Evolutionary conservation across 2,329 filamentous ascomycete genomes (phyloP).

Genomic region (Raffaelea albimanens): DNA sequence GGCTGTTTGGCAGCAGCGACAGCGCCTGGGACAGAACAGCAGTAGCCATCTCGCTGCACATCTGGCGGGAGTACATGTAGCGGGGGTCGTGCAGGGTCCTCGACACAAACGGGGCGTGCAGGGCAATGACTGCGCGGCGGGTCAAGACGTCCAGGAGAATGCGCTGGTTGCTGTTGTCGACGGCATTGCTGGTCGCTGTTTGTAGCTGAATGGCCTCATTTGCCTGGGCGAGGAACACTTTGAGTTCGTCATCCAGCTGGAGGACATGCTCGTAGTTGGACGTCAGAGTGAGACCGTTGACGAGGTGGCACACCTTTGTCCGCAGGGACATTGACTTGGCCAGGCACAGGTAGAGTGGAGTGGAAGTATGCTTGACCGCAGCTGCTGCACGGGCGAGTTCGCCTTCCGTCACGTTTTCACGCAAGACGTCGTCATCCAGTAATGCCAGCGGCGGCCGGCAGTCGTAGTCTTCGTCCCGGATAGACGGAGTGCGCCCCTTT

Average conservation of each 20-base stretch:
- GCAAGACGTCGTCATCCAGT: conserved; percentile 35
- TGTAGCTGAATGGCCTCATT: neutral
- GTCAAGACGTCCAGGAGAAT: neutral
- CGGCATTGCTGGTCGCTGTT: too few relatives aligned
- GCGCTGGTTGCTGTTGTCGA: too few relatives aligned
- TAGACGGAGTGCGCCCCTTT: conserved; percentile 32
- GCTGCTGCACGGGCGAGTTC: neutral
- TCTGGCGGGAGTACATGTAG: neutral
- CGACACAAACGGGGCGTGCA: neutral
- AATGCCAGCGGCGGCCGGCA: conserved; percentile 36
- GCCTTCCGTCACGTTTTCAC: neutral
- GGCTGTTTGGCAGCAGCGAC: neutral
- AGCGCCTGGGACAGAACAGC: neutral
- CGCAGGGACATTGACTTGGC: neutral
- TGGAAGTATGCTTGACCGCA: too few relatives aligned
- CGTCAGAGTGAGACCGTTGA: neutral
- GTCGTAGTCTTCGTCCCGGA: conserved; percentile 35
- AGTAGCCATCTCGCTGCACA: neutral
- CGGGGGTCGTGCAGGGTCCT: neutral
- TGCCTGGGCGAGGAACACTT: neutral
- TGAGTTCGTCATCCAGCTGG: neutral
- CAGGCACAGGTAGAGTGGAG: neutral
- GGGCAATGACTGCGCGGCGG: neutral
- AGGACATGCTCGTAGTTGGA: neutral
- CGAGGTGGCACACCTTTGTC: neutral